Base-by-base conservation (phyloP, 371 early-diverging fungal genomes). In the Mucor velutinosus region DNA sequence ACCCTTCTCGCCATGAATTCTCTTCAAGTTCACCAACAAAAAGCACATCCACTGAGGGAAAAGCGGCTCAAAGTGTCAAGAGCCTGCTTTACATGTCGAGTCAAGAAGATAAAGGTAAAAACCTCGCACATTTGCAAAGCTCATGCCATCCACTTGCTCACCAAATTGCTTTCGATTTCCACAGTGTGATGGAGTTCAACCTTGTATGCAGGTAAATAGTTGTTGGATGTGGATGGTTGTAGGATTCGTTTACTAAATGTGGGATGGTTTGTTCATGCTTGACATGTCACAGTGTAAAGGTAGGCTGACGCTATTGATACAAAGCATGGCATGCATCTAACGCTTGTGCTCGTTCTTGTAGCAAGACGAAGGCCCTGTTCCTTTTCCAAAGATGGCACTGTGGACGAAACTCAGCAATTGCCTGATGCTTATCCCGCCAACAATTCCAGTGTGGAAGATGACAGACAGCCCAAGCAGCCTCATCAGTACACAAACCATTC, bases 101-200 rank as follows among this genome's bases (percentile, higher is more conserved):
- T 75, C 12, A 83, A 83, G 60, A 83, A 83, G 73, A 83, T 83
- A 23, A 83, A 83, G 78, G 84, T 81, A 74, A 62, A 19, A 7
- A 7, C 33, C 1, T 33, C 2, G 30, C 30, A 4, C 4, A n/a
- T n/a, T n/a, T n/a, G n/a, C n/a, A n/a, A n/a, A n/a, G n/a, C n/a
- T n/a, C n/a, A n/a, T n/a, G n/a, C n/a, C n/a, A n/a, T n/a, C n/a
- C n/a, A n/a, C n/a, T n/a, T n/a, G n/a, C n/a, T n/a, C n/a, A n/a
- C n/a, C n/a, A n/a, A n/a, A n/a, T n/a, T n/a, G n/a, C n/a, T n/a
- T 43, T 45, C 6, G 19, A 51, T 23, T 51, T 51, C 14, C 10
- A 21, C 64, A 83, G 84, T 83, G 84, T 35, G 84, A 83, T 75
- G 58, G 58, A 35, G 29, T 58, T 21, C 58, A 37, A 11, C 58